Percentiles rank a stretch among this genome's conserved stretches.
Conservation (phyloP, 2,329 filamentous ascomycete species). For the Trichoderma asperellum region DNA sequence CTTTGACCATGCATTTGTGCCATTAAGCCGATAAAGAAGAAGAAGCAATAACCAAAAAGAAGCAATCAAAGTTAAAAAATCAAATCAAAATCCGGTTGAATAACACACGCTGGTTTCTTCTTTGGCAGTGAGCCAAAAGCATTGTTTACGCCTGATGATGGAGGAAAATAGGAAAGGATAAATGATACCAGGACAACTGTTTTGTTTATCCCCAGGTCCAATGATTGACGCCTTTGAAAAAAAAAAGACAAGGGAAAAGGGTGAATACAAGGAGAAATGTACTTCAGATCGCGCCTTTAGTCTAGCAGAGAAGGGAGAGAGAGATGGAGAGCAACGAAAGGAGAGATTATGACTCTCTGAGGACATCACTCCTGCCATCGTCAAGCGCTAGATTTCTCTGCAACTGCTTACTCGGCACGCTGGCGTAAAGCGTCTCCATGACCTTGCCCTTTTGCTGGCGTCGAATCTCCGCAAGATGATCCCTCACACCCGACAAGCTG, state of each 20-base stretch:
- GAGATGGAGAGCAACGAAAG: neutral
- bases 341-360: constrained; percentile 12
- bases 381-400: constrained; percentile 20
- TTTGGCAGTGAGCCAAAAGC: neutral
- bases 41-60: neutral
- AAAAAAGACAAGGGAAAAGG: neutral
- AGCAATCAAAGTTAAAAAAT: neutral
- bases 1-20: constrained; percentile 6
- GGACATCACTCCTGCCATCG: constrained; percentile 5
- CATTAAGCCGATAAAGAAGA: neutral
- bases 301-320: neutral
- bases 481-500: constrained; percentile 78
- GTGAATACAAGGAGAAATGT: neutral
- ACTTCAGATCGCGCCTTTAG: neutral
- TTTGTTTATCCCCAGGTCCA: constrained; percentile 5
- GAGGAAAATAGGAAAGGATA: neutral
- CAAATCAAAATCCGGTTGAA: constrained; percentile 4
- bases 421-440: constrained; percentile 77
- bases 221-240: constrained; percentile 8
- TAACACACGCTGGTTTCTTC: constrained; percentile 1
- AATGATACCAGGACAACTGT: neutral
- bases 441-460: constrained; percentile 81
- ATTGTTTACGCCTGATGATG: neutral
- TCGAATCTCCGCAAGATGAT: constrained; percentile 74
- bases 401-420: constrained; percentile 36